Conservation (phyloP, 495 filamentous ascomycete species). For the Podospora pseudoanserina region DNA sequence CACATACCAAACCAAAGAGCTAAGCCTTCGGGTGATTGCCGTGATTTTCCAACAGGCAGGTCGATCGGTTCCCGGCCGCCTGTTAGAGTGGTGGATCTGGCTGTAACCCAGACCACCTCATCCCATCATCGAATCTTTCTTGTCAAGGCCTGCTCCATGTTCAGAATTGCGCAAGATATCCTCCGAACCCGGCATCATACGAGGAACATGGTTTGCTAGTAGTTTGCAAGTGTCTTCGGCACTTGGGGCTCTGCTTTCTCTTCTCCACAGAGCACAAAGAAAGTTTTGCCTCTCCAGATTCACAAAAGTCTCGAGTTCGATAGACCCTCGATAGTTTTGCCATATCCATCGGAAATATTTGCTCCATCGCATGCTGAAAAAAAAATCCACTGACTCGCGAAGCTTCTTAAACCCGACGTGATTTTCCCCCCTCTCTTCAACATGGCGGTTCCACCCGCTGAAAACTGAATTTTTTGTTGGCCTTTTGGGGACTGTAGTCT, state of each 20-base stretch:
- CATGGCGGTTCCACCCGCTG: no score
- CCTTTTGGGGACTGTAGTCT: no score
- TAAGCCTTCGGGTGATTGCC: slow-evolving; percentile 12
- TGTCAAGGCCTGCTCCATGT: neutral
- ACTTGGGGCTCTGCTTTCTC: neutral
- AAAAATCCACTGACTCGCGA: no score
- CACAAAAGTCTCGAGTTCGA: no score
- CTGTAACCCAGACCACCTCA: neutral
- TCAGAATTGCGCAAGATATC: neutral
- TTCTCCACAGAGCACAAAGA: neutral
- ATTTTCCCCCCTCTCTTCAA: no score
- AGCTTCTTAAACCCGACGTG: no score
- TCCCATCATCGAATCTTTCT: neutral
- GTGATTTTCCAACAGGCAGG: slow-evolving; percentile 1
- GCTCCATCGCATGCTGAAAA: no score
- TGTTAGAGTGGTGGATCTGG: neutral
- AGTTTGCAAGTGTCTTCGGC: neutral
- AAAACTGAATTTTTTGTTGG: no score
- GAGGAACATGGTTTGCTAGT: neutral
- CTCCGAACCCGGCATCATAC: neutral
- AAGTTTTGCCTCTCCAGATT: neutral
- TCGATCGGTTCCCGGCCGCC: neutral
- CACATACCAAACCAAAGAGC: neutral
- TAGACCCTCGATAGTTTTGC: no score
- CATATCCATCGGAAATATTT: no score